Conservation (phyloP, 208 protist genomes). For the Crithidia expoeki region DNA sequence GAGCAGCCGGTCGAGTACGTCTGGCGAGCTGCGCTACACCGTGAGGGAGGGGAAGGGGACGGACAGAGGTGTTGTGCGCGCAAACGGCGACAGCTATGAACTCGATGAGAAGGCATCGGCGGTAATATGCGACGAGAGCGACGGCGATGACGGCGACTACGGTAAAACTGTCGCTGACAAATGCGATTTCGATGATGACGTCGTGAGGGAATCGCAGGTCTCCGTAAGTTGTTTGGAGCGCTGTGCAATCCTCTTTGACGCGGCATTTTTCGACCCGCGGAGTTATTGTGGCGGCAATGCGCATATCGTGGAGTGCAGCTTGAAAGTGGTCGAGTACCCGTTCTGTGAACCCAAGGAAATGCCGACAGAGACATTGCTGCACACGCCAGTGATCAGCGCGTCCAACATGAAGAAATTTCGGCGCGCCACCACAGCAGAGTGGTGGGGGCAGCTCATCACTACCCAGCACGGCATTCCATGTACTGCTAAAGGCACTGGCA, state of each 20-base stretch:
- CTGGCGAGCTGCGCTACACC: neutral
- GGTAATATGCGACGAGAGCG: neutral
- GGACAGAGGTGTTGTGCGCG: too few relatives aligned
- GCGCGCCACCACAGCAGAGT: slow-evolving; percentile 10
- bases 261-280: slow-evolving; percentile 22
- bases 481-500: neutral
- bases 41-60: neutral
- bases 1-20: slow-evolving; percentile 12
- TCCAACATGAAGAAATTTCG: slow-evolving; percentile 10
- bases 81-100: neutral
- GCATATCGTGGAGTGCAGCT: slow-evolving; percentile 30
- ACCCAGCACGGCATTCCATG: slow-evolving; percentile 22
- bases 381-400: slow-evolving; percentile 14
- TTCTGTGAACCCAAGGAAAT: slow-evolving; percentile 15
- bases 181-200: neutral
- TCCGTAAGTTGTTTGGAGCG: slow-evolving; percentile 35
- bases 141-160: slow-evolving; percentile 4
- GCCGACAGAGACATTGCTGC: slow-evolving; percentile 16
- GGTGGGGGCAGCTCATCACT: slow-evolving; percentile 9
- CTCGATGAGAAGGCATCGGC: neutral
- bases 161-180: neutral
- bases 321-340: slow-evolving; percentile 29
- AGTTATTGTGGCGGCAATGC: slow-evolving; percentile 6
- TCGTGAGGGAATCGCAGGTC: slow-evolving; percentile 11
- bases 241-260: slow-evolving; percentile 43